Base-by-base conservation (phyloP, 345 rosid species). In the Gossypium longicalyx region DNA sequence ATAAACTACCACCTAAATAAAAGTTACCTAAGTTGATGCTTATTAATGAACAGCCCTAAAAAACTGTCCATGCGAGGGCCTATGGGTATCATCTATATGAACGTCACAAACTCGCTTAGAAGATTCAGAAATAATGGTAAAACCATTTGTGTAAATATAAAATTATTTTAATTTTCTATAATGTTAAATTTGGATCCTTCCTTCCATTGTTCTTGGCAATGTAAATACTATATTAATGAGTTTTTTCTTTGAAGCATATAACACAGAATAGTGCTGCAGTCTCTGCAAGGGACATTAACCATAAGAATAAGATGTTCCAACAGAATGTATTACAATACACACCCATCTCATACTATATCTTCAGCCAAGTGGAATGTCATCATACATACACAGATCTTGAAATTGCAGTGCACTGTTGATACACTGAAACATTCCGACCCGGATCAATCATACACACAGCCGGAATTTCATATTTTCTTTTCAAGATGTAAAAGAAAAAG, bases 1-100 rank as follows among this genome's bases (percentile, higher is more conserved):
- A 80, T 60, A 78, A 62, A 74, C 64, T 76, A 51, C 76, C 66
- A 53, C 80, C 85, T 84, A 60, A 17, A 72, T 72, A 20, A 71
- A 12, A 67, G 57, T n/a, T 67, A 51, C 16, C 52, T 12, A 19
- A 70, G 49, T 72, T 47, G 45, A 52, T 52, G 69, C 65, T 22
- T 13, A 20, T 73, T 62, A 53, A 52, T 10, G 27, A 64, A 71
- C 9, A 44, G 12, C 47, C 45, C 20, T 48, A 69, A 17, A 60
- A 52, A 59, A 49, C 9, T 43, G 20, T 22, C 41, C 53, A 68
- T 45, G 57, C 47, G 27, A 61, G 9, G 49, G 52, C 53, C 43
- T 29, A 61, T 20, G 13, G 17, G 41, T 17, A 48, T 71, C 56
- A 74, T 74, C n/a, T 48, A 64, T 34, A 51, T 16, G 23, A 45